Evolutionary conservation across 2,329 filamentous ascomycete genomes (phyloP), one percentile per base, ranked within the genome.

Genomic region (Epichloe typhina): DNA sequence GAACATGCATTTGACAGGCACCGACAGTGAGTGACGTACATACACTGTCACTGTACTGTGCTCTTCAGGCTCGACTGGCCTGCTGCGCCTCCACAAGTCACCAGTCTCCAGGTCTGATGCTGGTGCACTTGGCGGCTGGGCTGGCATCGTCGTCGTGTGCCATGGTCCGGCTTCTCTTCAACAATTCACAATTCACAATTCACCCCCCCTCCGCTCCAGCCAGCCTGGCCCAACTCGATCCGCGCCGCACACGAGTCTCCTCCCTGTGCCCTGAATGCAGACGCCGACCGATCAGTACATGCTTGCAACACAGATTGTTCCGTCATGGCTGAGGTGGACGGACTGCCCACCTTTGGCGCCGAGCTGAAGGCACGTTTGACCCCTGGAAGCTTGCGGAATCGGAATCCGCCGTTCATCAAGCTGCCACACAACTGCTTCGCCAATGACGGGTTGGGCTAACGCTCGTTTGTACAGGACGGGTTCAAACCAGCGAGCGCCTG

Each of bases 401-500:
- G 35, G 13, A 8, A n/a, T 38, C 36, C 9, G 44, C 44, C 11
- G 17, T 19, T 4, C 23, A n/a, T 5, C 15, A 39, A 31, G 15
- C 15, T 31, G 36, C 21, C 36, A 15, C 13, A 23, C 23, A 40
- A 11, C 15, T 40, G 13, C 21, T 39, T 9, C 19, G 21, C 13
- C 38, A 36, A 23, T 37, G 19, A 13, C 21, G 21, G 19, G 39
- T 41, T 42, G n/a, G n/a, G 19, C 39, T 49, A n/a, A 49, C 38
- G 21, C 7, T 19, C 13, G 3, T 9, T 13, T 4, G 13, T 19
- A 5, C 11, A 96, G 88, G 93, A 98, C 82, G 88, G 86, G 64
- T 98, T 96, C 77, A 96, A 94, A 70, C 82, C 88, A 17, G 89
- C 94, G 65, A 96, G 90, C 70, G 81, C 78, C 61, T 98, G 93